phyloP scores from a whole-genome alignment of 179 eudicot genomes.

The Dionaea muscipula region DNA sequence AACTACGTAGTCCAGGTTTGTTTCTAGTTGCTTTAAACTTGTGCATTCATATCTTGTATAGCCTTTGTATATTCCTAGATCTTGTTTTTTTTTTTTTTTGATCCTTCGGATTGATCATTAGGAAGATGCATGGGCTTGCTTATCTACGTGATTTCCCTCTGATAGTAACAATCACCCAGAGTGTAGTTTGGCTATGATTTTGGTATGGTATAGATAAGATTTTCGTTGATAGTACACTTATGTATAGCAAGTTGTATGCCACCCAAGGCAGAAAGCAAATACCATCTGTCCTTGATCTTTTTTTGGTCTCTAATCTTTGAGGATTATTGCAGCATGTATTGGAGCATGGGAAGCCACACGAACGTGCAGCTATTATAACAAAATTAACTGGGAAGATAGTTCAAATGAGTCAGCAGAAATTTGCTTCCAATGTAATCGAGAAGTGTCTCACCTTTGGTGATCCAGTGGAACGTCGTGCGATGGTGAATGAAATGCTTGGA shows the following conservation, averaged over 20 bases:
- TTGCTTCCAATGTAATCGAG: constrained; percentile 92
- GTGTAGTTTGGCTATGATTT: too few species aligned
- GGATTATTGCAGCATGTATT: constrained; percentile 56
- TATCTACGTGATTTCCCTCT: too few species aligned
- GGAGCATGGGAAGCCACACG: constrained; percentile 84
- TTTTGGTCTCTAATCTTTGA: neutral
- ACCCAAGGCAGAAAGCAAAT: too few species aligned
- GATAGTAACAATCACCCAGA: too few species aligned
- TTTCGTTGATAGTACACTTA: neutral
- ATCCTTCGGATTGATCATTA: neutral
- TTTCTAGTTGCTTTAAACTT: neutral
- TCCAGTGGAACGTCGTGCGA: constrained; percentile 48
- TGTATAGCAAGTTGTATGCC: neutral
- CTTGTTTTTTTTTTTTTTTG: neutral
- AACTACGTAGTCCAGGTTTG: constrained; percentile 89
- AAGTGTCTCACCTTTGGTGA: constrained; percentile 80
- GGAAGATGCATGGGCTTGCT: too few species aligned
- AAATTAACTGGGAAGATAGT: constrained; percentile 78
- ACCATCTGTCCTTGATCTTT: neutral
- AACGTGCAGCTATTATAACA: constrained; percentile 61
- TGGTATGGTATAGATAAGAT: too few species aligned
- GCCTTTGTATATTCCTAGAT: too few species aligned
- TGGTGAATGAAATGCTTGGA: constrained; percentile 90
- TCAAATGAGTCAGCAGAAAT: constrained; percentile 96
- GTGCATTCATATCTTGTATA: too few species aligned